Conservation (phyloP, 164 flowering plant genomes). For the Tinospora cordifolia region DNA sequence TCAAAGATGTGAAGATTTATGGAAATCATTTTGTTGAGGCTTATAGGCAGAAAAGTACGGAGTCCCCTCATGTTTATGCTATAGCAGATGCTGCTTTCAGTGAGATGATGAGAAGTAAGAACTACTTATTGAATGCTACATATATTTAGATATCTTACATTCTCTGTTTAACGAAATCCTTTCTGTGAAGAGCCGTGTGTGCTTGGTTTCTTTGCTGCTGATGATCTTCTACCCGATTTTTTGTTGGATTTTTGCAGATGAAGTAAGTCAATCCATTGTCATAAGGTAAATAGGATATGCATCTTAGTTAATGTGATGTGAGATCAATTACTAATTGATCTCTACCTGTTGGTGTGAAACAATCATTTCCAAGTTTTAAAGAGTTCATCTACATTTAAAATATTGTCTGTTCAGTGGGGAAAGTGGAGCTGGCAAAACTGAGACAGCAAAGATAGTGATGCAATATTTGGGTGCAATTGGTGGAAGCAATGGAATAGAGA, state of each 20-base stretch:
- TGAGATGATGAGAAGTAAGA: slow-evolving; percentile 76
- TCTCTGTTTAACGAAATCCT: neutral
- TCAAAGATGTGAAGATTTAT: slow-evolving; percentile 52
- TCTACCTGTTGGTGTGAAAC: no score
- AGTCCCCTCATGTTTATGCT: slow-evolving; percentile 78
- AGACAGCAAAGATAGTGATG: slow-evolving; percentile 77
- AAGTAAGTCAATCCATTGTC: slow-evolving; percentile 69
- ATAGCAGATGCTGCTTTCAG: slow-evolving; percentile 60
- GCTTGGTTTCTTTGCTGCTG: neutral
- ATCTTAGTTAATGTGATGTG: no score
- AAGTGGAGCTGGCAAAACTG: slow-evolving; percentile 94
- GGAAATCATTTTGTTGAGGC: slow-evolving; percentile 50
- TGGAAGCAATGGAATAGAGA: slow-evolving; percentile 54
- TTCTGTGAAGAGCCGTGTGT: neutral
- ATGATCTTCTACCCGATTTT: slow-evolving; percentile 4
- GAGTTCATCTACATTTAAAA: no score
- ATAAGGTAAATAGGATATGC: slow-evolving; percentile 43
- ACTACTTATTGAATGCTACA: neutral
- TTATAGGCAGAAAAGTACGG: slow-evolving; percentile 44
- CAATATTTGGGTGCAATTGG: slow-evolving; percentile 66
- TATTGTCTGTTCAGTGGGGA: slow-evolving; percentile 53
- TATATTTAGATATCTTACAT: no score
- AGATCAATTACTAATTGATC: no score
- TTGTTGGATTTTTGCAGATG: slow-evolving; percentile 56
- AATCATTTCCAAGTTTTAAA: no score